Percentiles rank a stretch among this genome's conserved stretches.
Conservation (phyloP, 2,329 filamentous ascomycete genomes). For the Ophiostoma pallidulum region DNA sequence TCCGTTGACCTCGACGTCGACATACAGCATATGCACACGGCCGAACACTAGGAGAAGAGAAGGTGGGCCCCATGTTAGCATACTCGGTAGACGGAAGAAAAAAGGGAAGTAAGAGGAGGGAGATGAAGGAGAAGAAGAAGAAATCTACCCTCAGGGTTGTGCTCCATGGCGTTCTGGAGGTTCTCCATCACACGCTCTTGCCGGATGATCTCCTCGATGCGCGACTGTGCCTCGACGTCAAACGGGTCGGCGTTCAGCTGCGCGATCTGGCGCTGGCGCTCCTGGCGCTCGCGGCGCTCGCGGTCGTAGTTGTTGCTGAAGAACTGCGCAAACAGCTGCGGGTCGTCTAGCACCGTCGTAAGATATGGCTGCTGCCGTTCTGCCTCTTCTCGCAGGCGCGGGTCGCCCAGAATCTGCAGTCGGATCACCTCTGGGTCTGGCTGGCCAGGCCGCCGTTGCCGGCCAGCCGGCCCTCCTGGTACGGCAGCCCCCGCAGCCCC, state of each 20-base stretch:
- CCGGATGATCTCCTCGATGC: conserved; percentile 95
- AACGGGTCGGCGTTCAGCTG: conserved; percentile 89
- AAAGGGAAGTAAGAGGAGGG: background rate
- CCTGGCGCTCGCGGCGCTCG: conserved; percentile 61
- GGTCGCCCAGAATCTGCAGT: conserved; percentile 72
- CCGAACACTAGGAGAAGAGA: conserved; percentile 61
- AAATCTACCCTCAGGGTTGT: conserved; percentile 82
- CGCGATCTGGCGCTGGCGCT: conserved; percentile 74
- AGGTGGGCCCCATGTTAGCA: background rate
- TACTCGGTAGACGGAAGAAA: no score
- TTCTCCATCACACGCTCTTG: conserved; percentile 94
- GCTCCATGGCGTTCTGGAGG: conserved; percentile 89
- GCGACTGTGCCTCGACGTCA: conserved; percentile 79
- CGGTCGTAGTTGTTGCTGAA: conserved; percentile 58
- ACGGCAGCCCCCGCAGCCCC: conserved; percentile 24
- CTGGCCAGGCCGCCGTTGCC: conserved; percentile 16
- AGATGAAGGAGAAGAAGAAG: background rate
- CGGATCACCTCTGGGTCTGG: conserved; percentile 74
- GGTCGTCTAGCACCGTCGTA: conserved; percentile 64
- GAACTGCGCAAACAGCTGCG: conserved; percentile 64
- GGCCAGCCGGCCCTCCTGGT: conserved; percentile 14
- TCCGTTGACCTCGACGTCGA: conserved; percentile 90
- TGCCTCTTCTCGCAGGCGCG: conserved; percentile 60
- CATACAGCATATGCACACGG: conserved; percentile 90
- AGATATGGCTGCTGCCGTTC: conserved; percentile 66